Evolutionary conservation across 2,329 filamentous ascomycete species (phyloP), one percentile per base, ranked within the genome.

Genomic region (Penicillium digitatum): DNA sequence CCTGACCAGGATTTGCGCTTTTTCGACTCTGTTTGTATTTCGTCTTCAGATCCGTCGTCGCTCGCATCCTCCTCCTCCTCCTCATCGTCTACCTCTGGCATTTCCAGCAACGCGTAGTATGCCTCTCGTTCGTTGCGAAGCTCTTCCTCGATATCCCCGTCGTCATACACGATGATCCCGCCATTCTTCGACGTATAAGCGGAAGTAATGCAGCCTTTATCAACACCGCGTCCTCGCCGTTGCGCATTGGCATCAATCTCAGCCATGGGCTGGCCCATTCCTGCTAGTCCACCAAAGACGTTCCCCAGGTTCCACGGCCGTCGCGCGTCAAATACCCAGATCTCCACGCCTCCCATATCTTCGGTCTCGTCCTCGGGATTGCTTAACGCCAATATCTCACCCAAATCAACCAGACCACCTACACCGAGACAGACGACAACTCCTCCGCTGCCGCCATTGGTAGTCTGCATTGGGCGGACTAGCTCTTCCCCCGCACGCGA

Each of bases 301-400:
- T 99, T 99, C 60, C 85, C 86, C 68, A 99, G 72, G 70, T 99
- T 97, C 91, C 93, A 97, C 14, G 94, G 94, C 57, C 94, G 82
- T 72, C 94, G 84, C 27, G 93, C 85, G 74, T 99, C 94, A 56
- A 97, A 81, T 11, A 97, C 82, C 94, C 94, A 99, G 31, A 96
- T 88, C 70, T 96, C 91, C 1, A 97, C 89, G n/a, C 89, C 89
- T 35, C 87, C 85, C 75, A 89, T 87, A 48, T 85, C 74, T 52
- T 78, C 80, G 32, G 75, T 79, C 10, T 80, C 79, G n/a, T 84
- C 82, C 27, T 87, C 86, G 7, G 82, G 82, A 48, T 88, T 86
- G 57, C 88, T 87, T 55, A 97, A 79, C 0, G 89, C 89, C 12
- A 99, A 76, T 31, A 93, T 81, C 31, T 87, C 84, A 34, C 88